Base-by-base conservation (phyloP, 2,329 filamentous ascomycete species). In the Cordyceps cateniannulata region DNA sequence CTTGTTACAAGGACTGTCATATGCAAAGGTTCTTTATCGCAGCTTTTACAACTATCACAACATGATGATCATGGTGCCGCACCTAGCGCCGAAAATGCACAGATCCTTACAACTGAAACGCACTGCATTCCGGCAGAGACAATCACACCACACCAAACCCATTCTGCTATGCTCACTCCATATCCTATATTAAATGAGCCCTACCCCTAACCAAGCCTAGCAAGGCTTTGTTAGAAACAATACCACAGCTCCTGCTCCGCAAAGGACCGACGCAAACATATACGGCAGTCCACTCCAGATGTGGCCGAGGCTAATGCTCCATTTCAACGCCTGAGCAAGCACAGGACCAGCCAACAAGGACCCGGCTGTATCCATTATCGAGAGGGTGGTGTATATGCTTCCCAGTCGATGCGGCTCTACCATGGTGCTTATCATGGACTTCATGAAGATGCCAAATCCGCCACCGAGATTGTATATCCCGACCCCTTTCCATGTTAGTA, bases 371-470 rank as follows among this genome's bases (percentile, higher is more conserved):
- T 58, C 55, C 55, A 50, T 58, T 2, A 58, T 58, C 5, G 55
- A 50, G 22, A 57, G 10, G 8, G 55, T 40, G 18, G 29, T 58
- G 32, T 42, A 49, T 35, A 58, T 20, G 24, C 45, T 29, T 42
- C 47, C 51, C 7, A 58, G 24, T 24, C 45, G 24, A 25, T 10
- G 55, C 22, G 55, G 44, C 55, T 58, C 55, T 27, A 50, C 35
- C 45, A 44, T 58, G 45, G 35, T 58, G 45, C 53, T 61, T 18
- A 61, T 51, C 51, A 61, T 49, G 16, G 59, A 61, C 20, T 45
- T 45, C 45, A 56, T 44, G 45, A 56, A 56, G 18, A 27, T 61
- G 44, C 40, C 42, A 49, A 61, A 61, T 22, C 51, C 59, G 3
- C 51, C 45, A 1, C 51, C 59, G n/a, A 61, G 51, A 32, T 52